Percentiles rank a stretch among this genome's conserved stretches.
Evolutionary conservation across 768 basidiomycete species (phyloP).

Genomic region (Tephrocybe sp.): DNA sequence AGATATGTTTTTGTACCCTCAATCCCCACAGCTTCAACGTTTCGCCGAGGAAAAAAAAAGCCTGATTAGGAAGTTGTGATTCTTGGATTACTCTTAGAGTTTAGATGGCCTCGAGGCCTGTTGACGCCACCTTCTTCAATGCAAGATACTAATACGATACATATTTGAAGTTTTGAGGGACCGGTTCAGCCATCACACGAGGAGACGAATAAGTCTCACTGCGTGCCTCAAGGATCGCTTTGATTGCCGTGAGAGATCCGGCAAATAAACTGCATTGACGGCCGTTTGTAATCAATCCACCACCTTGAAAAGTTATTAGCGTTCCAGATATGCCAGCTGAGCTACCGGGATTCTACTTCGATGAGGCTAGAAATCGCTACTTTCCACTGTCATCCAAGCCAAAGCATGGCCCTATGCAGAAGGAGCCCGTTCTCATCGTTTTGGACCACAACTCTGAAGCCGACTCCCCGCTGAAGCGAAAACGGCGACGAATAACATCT

Average conservation of each 20-base stretch:
- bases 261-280: not conserved
- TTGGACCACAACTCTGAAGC: not conserved
- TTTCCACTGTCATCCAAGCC: conserved; percentile 51
- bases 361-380: conserved; percentile 50
- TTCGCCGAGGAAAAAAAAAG: conserved; percentile 5
- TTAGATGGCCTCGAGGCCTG: too few relatives aligned
- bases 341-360: conserved; percentile 60
- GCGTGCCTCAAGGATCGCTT: not conserved
- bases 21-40: not conserved
- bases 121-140: too few relatives aligned
- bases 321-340: conserved; percentile 46
- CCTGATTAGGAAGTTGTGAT: not conserved
- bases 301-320: too few relatives aligned
- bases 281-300: not conserved
- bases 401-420: conserved; percentile 14
- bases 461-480: conserved; percentile 11
- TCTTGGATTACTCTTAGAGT: too few relatives aligned
- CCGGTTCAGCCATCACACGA: too few relatives aligned
- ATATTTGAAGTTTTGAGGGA: not conserved
- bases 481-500: conserved; percentile 13
- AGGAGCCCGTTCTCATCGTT: not conserved
- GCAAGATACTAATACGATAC: too few relatives aligned
- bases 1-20: not conserved
- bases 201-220: too few relatives aligned
- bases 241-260: not conserved